Evolutionary conservation across 257 asterid genomes (phyloP), one percentile per base, ranked within the genome.

Genomic region (Jasminum sambac): DNA sequence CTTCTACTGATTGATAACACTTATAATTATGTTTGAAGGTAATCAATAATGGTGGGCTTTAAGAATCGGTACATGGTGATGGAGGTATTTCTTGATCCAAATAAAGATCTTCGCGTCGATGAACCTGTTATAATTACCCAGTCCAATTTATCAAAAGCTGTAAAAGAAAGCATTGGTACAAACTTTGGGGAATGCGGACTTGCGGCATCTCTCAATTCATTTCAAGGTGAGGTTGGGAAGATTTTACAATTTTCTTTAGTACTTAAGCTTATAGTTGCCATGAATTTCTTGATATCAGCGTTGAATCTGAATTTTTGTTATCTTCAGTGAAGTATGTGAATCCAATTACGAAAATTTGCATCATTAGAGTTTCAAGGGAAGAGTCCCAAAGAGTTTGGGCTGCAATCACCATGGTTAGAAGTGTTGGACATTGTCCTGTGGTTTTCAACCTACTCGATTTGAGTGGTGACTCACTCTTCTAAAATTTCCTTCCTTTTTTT

Each of bases 101-200:
- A 83, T 68, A 94, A 85, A 79, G 93, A 81, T 24, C 64, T 74
- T 40, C 61, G 79, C 3, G 70, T 74, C 64, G 86, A 81, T 66
- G 96, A 91, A 10, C 96, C 98, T 43, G 79, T 94, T 59, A 85
- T 84, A 63, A 83, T 94, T 68, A 89, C 93, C n/a, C 89, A 85
- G 26, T 76, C 72, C 58, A 89, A 94, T 81, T 66, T 91, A 74
- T 64, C 81, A 41, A 84, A 82, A 68, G 90, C 96, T 60, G 77
- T 94, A 64, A 83, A 75, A 66, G 93, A 89, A 46, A 88, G 95
- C 90, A 84, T 94, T 69, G 88, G 78, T 55, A 48, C 70, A n/a
- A 89, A 88, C 76, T 91, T 91, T 63, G 99, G 98, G 40, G 99
- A 91, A 79, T 94, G 91, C 66, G 98, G 98, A 72, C 82, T 89